Conservation (phyloP, 768 basidiomycete species). For the Amanita thiersii region DNA sequence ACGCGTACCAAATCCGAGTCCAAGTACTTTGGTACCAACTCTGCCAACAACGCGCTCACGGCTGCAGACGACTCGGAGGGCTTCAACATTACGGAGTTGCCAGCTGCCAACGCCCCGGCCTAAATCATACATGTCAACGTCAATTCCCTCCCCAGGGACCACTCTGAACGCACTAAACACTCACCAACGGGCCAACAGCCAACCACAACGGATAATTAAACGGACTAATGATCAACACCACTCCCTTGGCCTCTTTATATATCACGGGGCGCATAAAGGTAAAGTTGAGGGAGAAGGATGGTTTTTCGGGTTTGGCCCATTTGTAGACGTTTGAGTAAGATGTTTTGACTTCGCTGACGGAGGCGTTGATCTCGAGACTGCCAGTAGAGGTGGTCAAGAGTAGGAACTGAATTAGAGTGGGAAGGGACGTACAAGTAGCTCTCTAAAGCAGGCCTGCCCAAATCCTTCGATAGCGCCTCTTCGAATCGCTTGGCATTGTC, state of each 20-base stretch:
- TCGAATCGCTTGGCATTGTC: conserved; percentile 62
- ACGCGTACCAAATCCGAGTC: conserved; percentile 59
- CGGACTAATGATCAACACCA: conserved; percentile 59
- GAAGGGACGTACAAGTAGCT: conserved; percentile 32
- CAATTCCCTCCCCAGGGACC: background rate
- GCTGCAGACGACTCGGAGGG: conserved; percentile 65
- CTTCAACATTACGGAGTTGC: conserved; percentile 65
- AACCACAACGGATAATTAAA: conserved; percentile 74
- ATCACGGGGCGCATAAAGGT: conserved; percentile 54
- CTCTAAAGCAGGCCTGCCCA: conserved; percentile 59
- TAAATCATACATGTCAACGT: conserved; percentile 11
- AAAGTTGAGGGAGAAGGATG: conserved; percentile 48
- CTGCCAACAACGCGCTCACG: conserved; percentile 47
- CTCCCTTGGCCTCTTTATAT: conserved; percentile 72
- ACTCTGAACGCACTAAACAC: conserved; percentile 13
- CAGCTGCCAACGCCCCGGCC: conserved; percentile 73
- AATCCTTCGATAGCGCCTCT: conserved; percentile 49
- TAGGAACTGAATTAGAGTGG: background rate
- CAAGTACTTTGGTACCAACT: conserved; percentile 69
- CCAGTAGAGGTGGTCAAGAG: background rate
- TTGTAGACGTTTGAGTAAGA: conserved; percentile 60
- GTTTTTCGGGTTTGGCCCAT: conserved; percentile 63
- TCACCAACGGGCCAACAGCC: conserved; percentile 48
- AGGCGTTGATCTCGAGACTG: conserved; percentile 55
- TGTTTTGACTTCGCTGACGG: conserved; percentile 40